phyloP scores from a whole-genome alignment of 2,329 filamentous ascomycete species.

The Dothistroma pini region DNA sequence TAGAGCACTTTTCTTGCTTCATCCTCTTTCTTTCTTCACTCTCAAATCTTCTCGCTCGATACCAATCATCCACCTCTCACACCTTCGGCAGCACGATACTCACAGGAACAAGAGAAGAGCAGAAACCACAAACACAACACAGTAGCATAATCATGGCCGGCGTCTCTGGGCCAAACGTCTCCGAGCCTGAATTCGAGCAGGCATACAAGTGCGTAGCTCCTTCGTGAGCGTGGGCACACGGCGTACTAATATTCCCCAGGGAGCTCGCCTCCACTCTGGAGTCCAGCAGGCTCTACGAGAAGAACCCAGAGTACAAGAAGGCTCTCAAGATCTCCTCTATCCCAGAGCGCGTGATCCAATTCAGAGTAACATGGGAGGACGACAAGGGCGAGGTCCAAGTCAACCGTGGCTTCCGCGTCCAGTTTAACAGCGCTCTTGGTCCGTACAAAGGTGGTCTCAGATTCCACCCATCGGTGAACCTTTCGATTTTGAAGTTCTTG shows the following conservation, averaged over 20 bases:
- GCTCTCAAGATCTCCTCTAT: constrained; percentile 84
- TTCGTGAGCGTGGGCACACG: background rate
- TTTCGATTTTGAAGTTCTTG: constrained; percentile 84
- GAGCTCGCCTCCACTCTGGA: constrained; percentile 92
- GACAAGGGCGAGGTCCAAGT: constrained; percentile 85
- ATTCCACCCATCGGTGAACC: constrained; percentile 85
- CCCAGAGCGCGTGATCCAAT: constrained; percentile 94
- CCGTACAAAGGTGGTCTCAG: constrained; percentile 98
- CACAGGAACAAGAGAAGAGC: background rate
- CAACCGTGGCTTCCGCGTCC: constrained; percentile 93
- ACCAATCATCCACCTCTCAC: background rate
- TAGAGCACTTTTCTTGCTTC: background rate
- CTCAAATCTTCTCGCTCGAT: constrained; percentile 1
- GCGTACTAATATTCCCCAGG: constrained; percentile 12
- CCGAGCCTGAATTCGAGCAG: constrained; percentile 98
- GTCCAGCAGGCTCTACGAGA: constrained; percentile 85
- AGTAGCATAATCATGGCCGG: constrained; percentile 43
- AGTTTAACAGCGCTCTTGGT: constrained; percentile 96
- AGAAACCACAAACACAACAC: background rate
- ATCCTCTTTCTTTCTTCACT: background rate
- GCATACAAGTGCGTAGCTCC: constrained; percentile 80
- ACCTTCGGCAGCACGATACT: background rate
- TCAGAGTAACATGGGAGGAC: constrained; percentile 96
- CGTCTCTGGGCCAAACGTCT: constrained; percentile 54
- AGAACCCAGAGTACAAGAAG: constrained; percentile 91